Evolutionary conservation across 495 filamentous ascomycete genomes (phyloP).

Genomic region (Aspergillus affinis): DNA sequence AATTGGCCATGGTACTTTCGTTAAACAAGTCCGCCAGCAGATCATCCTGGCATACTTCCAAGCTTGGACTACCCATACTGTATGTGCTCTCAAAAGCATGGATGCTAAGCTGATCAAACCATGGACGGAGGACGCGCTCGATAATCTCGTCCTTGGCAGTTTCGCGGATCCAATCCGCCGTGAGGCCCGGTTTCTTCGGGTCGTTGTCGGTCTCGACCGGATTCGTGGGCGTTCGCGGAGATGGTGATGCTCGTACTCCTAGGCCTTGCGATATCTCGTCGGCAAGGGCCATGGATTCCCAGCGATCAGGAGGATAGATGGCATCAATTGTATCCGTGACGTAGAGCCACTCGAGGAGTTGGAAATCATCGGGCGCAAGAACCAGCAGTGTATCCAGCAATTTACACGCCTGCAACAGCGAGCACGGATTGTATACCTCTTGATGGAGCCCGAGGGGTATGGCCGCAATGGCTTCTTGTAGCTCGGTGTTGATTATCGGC

Average conservation of each 20-base stretch:
- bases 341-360: conserved; percentile 94
- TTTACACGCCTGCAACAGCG: conserved; percentile 87
- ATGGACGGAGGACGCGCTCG: conserved; percentile 75
- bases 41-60: conserved; percentile 63
- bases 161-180: conserved; percentile 43
- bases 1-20: conserved; percentile 58
- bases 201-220: conserved; percentile 35
- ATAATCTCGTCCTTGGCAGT: conserved; percentile 68
- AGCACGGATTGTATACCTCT: conserved; percentile 73
- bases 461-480: conserved; percentile 78
- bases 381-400: conserved; percentile 82
- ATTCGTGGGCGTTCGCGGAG: conserved; percentile 32
- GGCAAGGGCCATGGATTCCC: conserved; percentile 72
- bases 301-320: conserved; percentile 77
- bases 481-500: conserved; percentile 84
- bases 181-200: conserved; percentile 42
- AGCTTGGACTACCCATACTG: conserved; percentile 70
- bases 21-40: conserved; percentile 83
- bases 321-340: conserved; percentile 96
- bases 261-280: conserved; percentile 85
- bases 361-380: conserved; percentile 92
- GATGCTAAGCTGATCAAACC: conserved; percentile 88
- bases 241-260: conserved; percentile 47
- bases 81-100: conserved; percentile 91
- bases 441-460: conserved; percentile 67